Base-by-base conservation (phyloP, 331 rosid genomes). In the Rhamnella rubrinervis region DNA sequence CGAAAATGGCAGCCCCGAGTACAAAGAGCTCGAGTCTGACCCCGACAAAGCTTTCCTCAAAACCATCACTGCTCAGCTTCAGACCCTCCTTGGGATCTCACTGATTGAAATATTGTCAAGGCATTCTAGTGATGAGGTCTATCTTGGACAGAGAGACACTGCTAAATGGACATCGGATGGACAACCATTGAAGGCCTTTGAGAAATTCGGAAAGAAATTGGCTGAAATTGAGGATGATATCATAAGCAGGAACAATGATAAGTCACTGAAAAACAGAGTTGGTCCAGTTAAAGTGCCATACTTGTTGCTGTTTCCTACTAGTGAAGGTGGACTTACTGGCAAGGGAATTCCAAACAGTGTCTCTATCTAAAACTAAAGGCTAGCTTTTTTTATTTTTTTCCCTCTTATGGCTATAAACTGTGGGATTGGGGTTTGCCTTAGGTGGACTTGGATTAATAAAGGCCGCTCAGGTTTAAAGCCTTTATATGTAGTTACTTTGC, bases 261-360 rank as follows among this genome's bases (percentile, higher is more conserved):
- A 41, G 58, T 71, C 17, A 38, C 81, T 83, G 63, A 87, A 75
- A 35, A 93, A 91, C 72, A 64, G 97, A 59, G 82, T 58, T 61
- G 96, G 97, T 37, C 80, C 81, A 0, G 89, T 84, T 20, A 78
- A 87, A 64, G 21, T 88, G 79, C 96, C 97, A 0, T 93, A 85
- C 50, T 91, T 92, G 9, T 70, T 88, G 37, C 91, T 92, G 8
- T 73, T n/a, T 80, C 98, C 96, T 38, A 80, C 81, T 4, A 71
- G 98, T 19, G 56, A 65, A 47, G 68, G 63, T 6, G 98, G 97
- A 10, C 63, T 90, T 4, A 84, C 87, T 37, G 87, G 87, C 56
- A 82, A 7, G 80, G 98, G 98, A 55, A 93, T 93, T 55, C 98
- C 97, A 50, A 93, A 93, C 71, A 93, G 98, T 67, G 88, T 92